These are phyloP conservation scores for Zygnema cylindricum DNA, from an alignment of 139 green algal genomes.

Conservation along the genomic window DNA sequence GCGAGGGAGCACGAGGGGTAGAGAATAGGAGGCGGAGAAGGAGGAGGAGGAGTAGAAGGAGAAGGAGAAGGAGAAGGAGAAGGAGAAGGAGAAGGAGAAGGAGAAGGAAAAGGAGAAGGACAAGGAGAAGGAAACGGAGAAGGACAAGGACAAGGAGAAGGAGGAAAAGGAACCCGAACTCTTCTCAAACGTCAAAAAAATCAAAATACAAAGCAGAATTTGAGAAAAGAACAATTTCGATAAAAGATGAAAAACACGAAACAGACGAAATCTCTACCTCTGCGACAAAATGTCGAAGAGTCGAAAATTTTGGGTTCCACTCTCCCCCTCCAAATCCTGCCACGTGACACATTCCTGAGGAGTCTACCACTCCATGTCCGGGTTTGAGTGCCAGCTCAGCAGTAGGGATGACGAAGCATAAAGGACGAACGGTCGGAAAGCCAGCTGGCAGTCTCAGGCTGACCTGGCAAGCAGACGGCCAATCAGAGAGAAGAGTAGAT, in stretches of 20 bases:
- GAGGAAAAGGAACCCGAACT: neutral
- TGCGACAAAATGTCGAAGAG: neutral
- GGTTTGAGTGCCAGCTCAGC: neutral
- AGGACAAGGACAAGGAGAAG: neutral
- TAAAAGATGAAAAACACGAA: neutral
- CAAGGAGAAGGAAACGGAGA: neutral
- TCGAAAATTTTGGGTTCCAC: neutral
- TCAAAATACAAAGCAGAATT: neutral
- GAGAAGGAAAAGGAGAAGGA: neutral
- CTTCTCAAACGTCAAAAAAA: no score
- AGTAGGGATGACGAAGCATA: neutral
- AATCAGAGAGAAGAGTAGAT: no score
- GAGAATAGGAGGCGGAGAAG: neutral
- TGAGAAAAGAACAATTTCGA: neutral
- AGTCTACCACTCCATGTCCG: neutral
- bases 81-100: neutral
- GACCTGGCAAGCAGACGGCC: constrained; percentile 4
- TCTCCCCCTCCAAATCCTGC: neutral
- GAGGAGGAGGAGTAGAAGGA: neutral
- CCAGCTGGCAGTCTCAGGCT: neutral
- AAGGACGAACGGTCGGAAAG: neutral
- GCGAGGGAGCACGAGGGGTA: neutral
- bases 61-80: neutral
- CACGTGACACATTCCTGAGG: neutral
- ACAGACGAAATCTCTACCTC: constrained; percentile 2